phyloP scores from a whole-genome alignment of 2,329 filamentous ascomycete genomes.

The Berkeleyomyces rouxiae region DNA sequence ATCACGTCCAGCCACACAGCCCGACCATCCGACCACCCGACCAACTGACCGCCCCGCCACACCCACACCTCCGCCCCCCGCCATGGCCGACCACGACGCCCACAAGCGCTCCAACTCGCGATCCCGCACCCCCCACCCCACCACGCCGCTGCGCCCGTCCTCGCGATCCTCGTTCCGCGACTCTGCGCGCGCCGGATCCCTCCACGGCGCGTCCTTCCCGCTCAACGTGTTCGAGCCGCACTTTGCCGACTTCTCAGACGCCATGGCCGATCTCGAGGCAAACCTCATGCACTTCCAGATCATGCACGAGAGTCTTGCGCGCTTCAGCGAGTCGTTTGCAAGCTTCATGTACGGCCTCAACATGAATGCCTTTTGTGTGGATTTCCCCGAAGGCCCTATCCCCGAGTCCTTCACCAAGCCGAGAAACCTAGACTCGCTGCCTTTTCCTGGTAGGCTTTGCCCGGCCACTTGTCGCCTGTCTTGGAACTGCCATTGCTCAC shows the following conservation, averaged over 20 bases:
- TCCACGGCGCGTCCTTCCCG: conserved; percentile 42
- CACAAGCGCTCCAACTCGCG: conserved; percentile 38
- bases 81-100: conserved; percentile 17
- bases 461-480: no score
- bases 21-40: not conserved
- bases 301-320: conserved; percentile 84
- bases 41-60: no score
- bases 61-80: not conserved
- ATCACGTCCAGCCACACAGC: not conserved
- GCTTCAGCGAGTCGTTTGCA: conserved; percentile 92
- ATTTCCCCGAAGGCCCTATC: conserved; percentile 87
- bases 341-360: conserved; percentile 92
- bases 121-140: conserved; percentile 56
- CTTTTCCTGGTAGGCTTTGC: conserved; percentile 5
- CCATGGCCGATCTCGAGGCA: conserved; percentile 86
- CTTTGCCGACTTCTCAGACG: conserved; percentile 85
- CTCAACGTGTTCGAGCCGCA: conserved; percentile 73
- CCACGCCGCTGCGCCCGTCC: conserved; percentile 77
- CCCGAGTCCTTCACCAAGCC: conserved; percentile 63
- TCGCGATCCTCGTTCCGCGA: conserved; percentile 81
- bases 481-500: not conserved
- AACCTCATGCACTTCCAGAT: conserved; percentile 96
- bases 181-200: conserved; percentile 40
- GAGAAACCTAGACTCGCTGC: conserved; percentile 32
- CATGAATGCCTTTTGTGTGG: conserved; percentile 98